Base-by-base conservation (phyloP, 2,329 filamentous ascomycete genomes). In the Epichloe gansuensis region DNA sequence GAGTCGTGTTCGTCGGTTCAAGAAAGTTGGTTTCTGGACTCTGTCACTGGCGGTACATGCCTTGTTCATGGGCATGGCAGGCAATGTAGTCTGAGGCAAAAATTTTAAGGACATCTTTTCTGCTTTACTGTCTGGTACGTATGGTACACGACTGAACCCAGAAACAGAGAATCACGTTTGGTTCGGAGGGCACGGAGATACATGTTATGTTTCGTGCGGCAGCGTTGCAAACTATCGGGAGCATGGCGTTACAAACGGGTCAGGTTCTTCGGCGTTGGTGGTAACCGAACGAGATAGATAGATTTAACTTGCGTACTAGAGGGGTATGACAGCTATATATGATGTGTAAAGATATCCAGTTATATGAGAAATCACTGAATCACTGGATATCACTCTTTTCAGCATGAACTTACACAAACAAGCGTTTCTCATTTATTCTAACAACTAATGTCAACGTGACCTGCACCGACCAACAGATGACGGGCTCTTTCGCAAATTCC, bases 11-110 rank as follows among this genome's bases (percentile, higher is more conserved):
- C 78, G 91, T 49, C 78, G 93, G 44, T 85, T 98, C 64, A 95
- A 90, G 67, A 95, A 97, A 70, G 93, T 95, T 31, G 93, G 93
- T 35, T 84, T 97, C 61, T 98, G 93, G 93, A 95, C 89, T 3
- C 75, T 97, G 52, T 90, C 91, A 60, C 73, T 98, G 53, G 88
- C 91, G 6, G 87, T 91, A 7, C 93, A 98, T 65, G 93, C 91
- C 3, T 77, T 98, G 38, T 93, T 97, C 64, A 85, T 97, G 71
- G 93, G 93, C 9, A 86, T 97, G 75, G 91, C 90, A 4, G 91
- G 91, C 15, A 93, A 89, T 58, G 72, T 83, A 54, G 75, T 82
- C 49, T 81, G 59, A 53, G 36, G 9, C 9, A 27, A 17, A 17
- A 9, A 6, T 21, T 27, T 15, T 25, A 31, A 31, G 31, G 31